Evolutionary conservation across 2,329 filamentous ascomycete genomes (phyloP), one percentile per base, ranked within the genome.

Genomic region (Aspergillus pseudoglaucus): DNA sequence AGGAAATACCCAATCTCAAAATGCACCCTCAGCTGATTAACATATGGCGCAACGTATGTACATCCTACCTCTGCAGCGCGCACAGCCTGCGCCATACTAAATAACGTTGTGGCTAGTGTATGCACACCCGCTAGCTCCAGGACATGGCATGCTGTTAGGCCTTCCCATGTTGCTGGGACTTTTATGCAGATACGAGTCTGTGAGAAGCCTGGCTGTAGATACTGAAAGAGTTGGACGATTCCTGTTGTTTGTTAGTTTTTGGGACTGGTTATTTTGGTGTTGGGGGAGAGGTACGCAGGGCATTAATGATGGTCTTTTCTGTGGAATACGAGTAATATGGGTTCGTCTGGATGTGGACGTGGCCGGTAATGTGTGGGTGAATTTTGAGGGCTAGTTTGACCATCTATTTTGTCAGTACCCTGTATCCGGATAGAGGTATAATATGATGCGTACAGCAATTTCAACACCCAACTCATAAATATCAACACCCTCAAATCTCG

Each of bases 11-110:
- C 60, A 6, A 55, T 45, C 39, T 80, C 76, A 48, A 83, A 80
- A 55, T 84, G 81, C 4, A 83, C 82, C 53, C 76, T 78, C 37
- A 85, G 66, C 53, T 84, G 81, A 57, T 85, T 84, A 25, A 85
- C 78, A 52, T 84, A 75, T 0, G 83, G 82, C 0, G 82, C 80
- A 39, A 85, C 79, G 55, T 84, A 85, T 0, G 75, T 75, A 54
- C 81, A 84, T 3, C 74, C 72, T 0, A 74, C 77, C 44, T 81
- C 75, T 1, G 73, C 76, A 0, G 82, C 82, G 1, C 83, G 66
- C 1, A 72, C 70, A 0, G 80, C 82, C 59, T 85, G 82, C 37
- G 79, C 72, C 55, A 83, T 72, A 39, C 76, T 78, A 56, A 85
- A 85, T 42, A 86, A 67, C 2, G 80, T 83, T 0, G 82, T 85